Base-by-base conservation (phyloP, 1,284 basidiomycete genomes). In the Tremellales sp. region DNA sequence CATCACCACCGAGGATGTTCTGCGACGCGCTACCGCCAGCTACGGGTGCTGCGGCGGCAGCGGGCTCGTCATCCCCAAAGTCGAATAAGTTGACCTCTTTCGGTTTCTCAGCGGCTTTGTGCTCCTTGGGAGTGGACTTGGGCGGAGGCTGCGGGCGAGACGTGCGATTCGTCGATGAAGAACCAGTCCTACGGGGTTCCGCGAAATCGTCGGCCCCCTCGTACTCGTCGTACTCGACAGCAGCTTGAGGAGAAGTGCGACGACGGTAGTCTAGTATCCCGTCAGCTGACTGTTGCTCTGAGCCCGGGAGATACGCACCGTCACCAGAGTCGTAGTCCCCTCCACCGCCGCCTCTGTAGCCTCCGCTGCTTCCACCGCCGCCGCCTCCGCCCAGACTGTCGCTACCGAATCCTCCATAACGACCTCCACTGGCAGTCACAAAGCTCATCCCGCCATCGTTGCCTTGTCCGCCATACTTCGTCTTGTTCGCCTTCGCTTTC, bases 201-300 rank as follows among this genome's bases (percentile, higher is more conserved):
- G 83, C 80, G 58, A 97, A 96, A 67, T 92, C 89, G 49, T 96
- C 96, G 1, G 96, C 94, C 3, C 94, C 96, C 61, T 97, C 89
- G 71, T 98, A 98, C 72, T 97, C 94, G 62, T 97, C 93, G 35
- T 62, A 72, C 25, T 62, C 60, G 25, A 37, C 39, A 8, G 47
- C 64, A 83, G 94, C 45, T 1, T 40, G 39, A 24, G 39, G 49
- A 27, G 46, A 49, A 50, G 19, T 25, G 35, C 11, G 50, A 60
- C 2, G 60, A 57, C 64, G 56, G 42, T 66, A 66, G 43, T 66
- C 61, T 65, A 50, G 1, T 7, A 23, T 33, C 7, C 10, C 19
- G 21, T 40, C 39, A 36, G 33, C 33, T n/a, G 17, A 8, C 11
- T 17, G 11, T 39, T 24, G 19, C 39, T 40, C 39, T 4, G 19